These are phyloP conservation scores for Daldinia childiae DNA, from an alignment of 495 filamentous ascomycete species.

Conservation along the genomic window DNA sequence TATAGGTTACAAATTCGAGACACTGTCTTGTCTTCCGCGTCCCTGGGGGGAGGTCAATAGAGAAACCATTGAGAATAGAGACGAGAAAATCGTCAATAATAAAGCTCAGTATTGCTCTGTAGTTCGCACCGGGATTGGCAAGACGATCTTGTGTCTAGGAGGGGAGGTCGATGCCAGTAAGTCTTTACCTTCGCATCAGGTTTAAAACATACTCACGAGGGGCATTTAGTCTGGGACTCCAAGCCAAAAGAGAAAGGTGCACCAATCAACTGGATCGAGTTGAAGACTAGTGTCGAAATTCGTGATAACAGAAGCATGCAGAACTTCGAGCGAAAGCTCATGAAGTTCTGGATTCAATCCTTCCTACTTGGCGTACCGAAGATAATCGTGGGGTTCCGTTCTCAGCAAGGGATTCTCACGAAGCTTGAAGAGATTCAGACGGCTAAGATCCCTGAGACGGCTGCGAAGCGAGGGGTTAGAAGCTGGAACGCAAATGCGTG, in stretches of 20 bases:
- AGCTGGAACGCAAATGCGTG: constrained; percentile 91
- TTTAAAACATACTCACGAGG: not conserved
- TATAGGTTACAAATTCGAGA: constrained; percentile 95
- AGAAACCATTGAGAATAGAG: constrained; percentile 79
- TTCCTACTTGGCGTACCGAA: constrained; percentile 92
- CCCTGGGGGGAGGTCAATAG: constrained; percentile 76
- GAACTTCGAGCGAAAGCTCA: constrained; percentile 86
- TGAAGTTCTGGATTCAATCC: constrained; percentile 96
- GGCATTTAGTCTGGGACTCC: constrained; percentile 75
- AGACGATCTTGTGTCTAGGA: constrained; percentile 76
- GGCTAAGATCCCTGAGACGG: constrained; percentile 73
- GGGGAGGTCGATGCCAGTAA: constrained; percentile 93
- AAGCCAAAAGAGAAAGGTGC: constrained; percentile 71
- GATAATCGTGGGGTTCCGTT: constrained; percentile 90
- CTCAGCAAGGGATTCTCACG: constrained; percentile 73
- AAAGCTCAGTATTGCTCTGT: constrained; percentile 94
- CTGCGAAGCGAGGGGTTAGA: constrained; percentile 67
- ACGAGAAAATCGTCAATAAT: constrained; percentile 78
- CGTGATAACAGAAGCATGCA: constrained; percentile 68
- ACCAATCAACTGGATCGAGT: constrained; percentile 89
- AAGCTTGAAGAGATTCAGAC: constrained; percentile 82
- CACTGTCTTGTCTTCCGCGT: constrained; percentile 74
- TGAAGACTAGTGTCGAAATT: constrained; percentile 87
- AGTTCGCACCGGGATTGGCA: constrained; percentile 84
- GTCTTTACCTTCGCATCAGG: constrained; percentile 31